Evolutionary conservation across 257 asterid genomes (phyloP), one percentile per base, ranked within the genome.

Genomic region (Echium plantagineum): DNA sequence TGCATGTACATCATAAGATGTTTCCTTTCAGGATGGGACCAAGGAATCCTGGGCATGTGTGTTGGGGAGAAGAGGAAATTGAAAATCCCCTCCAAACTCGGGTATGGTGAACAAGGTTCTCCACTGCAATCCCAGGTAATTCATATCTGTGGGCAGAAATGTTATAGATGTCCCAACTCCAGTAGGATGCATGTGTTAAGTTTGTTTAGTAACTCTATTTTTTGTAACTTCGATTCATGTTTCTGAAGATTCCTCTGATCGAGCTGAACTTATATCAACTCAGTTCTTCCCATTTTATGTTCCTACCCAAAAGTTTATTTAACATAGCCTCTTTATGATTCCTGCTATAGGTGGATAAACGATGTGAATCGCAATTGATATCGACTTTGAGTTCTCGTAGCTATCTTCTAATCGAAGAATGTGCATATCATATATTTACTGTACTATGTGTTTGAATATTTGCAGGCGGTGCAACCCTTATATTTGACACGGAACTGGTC

Each of bases 111-210:
- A 0, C 85, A 79, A 61, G 99, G 99, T n/a, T 74, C 94, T 62
- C 99, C 99, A 22, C 99, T 53, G 80, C 77, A 54, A 93, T 93
- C 74, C 99, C 99, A 74, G 99, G 99, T 93, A 77, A 68, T 48
- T 46, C 35, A 53, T 46, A 12, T 59, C 32, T 57, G 26, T 24
- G 60, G 7, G 9, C 31, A 12, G 16, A 19, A 51, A 32, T 38
- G 26, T 47, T 57, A 30, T 5, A 22, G 21, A 47, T 15, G 16
- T 15, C 42, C 55, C 19, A 8, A 20, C 2, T 12, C 49, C 49
- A 42, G 49, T 3, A 12, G 38, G 69, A 21, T 55, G 3, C 61
- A 1, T 42, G 57, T 10, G 13, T 47, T 35, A 35, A 35, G 46
- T 35, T 35, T 8, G 46, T 35, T 35, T 35, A 35, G 46, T 35